Evolutionary conservation across 352 stramenopile species (phyloP).

Genomic region (Plasmopara halstedii): DNA sequence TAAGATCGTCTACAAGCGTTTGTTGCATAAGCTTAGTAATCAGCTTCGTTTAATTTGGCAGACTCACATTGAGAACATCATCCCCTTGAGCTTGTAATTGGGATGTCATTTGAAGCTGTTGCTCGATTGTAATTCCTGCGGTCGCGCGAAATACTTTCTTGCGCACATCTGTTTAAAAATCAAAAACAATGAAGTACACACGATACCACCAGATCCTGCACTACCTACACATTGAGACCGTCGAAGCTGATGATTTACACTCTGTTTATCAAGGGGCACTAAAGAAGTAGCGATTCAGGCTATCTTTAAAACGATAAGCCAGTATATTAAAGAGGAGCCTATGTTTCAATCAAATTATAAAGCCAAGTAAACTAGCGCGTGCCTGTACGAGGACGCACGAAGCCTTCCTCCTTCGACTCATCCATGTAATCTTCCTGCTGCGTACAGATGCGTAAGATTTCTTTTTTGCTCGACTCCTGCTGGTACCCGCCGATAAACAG

Average conservation of each 20-base stretch:
- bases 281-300: too few relatives aligned
- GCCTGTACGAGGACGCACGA: constrained; percentile 51
- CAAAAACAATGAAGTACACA: background rate
- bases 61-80: constrained; percentile 45
- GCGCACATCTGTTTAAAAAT: constrained; percentile 12
- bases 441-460: constrained; percentile 84
- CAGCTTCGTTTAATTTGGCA: background rate
- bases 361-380: constrained; percentile 51
- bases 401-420: constrained; percentile 82
- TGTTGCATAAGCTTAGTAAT: background rate
- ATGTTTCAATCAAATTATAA: too few relatives aligned
- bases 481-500: constrained; percentile 98
- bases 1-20: constrained; percentile 35
- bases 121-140: constrained; percentile 45
- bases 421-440: constrained; percentile 89
- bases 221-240: constrained; percentile 2
- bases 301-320: too few relatives aligned
- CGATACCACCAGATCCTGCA: background rate
- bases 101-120: constrained; percentile 49
- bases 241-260: too few relatives aligned
- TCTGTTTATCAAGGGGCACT: too few relatives aligned
- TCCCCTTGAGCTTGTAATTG: constrained; percentile 42
- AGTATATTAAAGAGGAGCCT: too few relatives aligned
- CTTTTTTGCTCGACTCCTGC: constrained; percentile 93
- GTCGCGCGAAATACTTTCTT: constrained; percentile 69